Percentiles rank a stretch among this genome's conserved stretches.
These are phyloP conservation scores for Nitzschia sp. DNA, from an alignment of 108 stramenopile genomes.

Conservation along the genomic window DNA sequence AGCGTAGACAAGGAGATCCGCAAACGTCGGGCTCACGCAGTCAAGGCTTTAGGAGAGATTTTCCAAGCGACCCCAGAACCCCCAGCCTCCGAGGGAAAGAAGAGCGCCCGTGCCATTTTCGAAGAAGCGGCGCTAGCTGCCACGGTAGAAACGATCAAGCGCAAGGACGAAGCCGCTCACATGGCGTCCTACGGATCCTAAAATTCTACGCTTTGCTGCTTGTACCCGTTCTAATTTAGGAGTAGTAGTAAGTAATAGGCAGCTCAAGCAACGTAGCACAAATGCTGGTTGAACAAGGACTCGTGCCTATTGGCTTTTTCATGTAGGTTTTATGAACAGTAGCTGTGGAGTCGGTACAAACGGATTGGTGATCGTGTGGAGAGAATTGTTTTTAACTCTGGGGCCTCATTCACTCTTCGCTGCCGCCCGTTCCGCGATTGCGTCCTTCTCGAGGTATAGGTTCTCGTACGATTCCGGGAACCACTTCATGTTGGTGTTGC, in stretches of 20 bases:
- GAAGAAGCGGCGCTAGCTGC: conserved; percentile 83
- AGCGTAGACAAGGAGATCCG: conserved; percentile 59
- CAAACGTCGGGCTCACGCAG: conserved; percentile 56
- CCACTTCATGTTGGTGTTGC: conserved; percentile 53
- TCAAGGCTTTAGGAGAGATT: conserved; percentile 61
- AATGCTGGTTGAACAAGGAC: too few species aligned
- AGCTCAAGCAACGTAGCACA: too few species aligned
- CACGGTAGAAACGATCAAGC: conserved; percentile 79
- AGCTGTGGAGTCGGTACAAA: too few species aligned
- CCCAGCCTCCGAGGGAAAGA: conserved; percentile 16
- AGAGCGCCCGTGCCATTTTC: conserved; percentile 60
- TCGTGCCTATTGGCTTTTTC: too few species aligned
- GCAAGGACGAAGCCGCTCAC: conserved; percentile 66
- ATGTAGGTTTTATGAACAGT: too few species aligned
- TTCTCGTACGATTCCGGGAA: conserved; percentile 57
- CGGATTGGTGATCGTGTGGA: too few species aligned
- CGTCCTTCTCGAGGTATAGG: conserved; percentile 26
- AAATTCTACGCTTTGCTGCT: too few species aligned
- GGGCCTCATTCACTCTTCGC: conserved; percentile 6
- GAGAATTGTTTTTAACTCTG: neutral
- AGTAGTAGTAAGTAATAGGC: too few species aligned
- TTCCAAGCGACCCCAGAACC: conserved; percentile 57
- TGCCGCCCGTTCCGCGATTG: conserved; percentile 10
- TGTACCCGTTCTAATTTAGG: too few species aligned
- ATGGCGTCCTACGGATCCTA: conserved; percentile 15